A percentile compares a stretch with the other conserved stretches of the same genome.
phyloP scores from a whole-genome alignment of 805 yeast genomes.

The Metschnikowia kunwiensis region DNA sequence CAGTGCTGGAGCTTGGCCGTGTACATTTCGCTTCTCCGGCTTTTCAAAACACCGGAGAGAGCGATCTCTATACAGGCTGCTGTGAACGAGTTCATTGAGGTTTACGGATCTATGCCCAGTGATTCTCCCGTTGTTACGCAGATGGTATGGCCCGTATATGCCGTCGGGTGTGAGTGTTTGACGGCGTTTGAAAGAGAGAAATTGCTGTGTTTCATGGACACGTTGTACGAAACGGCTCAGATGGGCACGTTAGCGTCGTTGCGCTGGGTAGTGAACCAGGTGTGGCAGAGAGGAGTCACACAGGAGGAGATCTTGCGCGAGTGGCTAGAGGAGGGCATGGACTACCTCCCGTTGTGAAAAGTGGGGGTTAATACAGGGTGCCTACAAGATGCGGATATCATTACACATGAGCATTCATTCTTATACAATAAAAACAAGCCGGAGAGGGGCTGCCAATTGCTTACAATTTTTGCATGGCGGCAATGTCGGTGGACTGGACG shows the following conservation, averaged over 20 bases:
- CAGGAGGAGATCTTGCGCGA: slow-evolving; percentile 42
- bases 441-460: slow-evolving; percentile 6
- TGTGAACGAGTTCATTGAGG: slow-evolving; percentile 46
- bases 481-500: slow-evolving; percentile 98
- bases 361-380: neutral
- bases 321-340: slow-evolving; percentile 50
- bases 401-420: slow-evolving; percentile 17
- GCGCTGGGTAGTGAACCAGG: slow-evolving; percentile 40
- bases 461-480: slow-evolving; percentile 98
- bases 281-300: slow-evolving; percentile 44
- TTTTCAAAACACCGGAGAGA: slow-evolving; percentile 28
- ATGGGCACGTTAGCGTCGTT: slow-evolving; percentile 53
- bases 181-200: slow-evolving; percentile 28
- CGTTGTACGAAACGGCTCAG: slow-evolving; percentile 45
- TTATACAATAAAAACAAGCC: slow-evolving; percentile 24
- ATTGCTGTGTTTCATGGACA: slow-evolving; percentile 36
- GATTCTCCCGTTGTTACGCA: slow-evolving; percentile 51
- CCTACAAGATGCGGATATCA: neutral
- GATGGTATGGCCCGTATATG: slow-evolving; percentile 63
- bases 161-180: slow-evolving; percentile 45
- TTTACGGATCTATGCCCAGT: slow-evolving; percentile 45
- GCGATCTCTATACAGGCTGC: slow-evolving; percentile 26
- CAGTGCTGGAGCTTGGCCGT: slow-evolving; percentile 55
- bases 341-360: slow-evolving; percentile 41
- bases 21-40: slow-evolving; percentile 24